A percentile compares a stretch with the other conserved stretches of the same genome.
phyloP scores from a whole-genome alignment of 768 basidiomycete genomes.

The Crassisporium funariophilum region DNA sequence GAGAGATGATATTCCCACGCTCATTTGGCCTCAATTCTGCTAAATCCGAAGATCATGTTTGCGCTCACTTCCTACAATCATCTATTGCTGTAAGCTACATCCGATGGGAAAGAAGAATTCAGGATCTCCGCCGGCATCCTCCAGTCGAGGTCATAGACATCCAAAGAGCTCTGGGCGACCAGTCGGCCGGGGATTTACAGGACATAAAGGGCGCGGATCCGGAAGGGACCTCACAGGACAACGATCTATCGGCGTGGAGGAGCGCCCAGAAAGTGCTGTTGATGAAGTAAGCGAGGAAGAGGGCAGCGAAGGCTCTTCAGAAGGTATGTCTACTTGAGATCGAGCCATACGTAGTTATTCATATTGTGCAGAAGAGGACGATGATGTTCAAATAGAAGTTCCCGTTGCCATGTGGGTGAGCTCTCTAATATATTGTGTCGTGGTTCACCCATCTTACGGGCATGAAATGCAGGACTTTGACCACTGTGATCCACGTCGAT shows the following conservation, averaged over 20 bases:
- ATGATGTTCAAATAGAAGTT: slow-evolving; percentile 50
- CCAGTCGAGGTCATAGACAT: slow-evolving; percentile 19
- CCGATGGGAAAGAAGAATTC: slow-evolving; percentile 47
- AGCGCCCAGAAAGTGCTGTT: slow-evolving; percentile 60
- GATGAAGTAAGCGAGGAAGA: slow-evolving; percentile 47
- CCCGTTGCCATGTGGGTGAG: slow-evolving; percentile 97
- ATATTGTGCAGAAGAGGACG: slow-evolving; percentile 15
- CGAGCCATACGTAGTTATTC: neutral
- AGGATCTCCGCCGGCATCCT: slow-evolving; percentile 19
- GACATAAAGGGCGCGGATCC: slow-evolving; percentile 40
- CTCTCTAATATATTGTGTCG: slow-evolving; percentile 12
- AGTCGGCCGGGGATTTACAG: slow-evolving; percentile 30
- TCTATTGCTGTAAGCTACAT: neutral
- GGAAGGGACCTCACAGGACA: slow-evolving; percentile 28
- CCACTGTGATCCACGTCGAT: slow-evolving; percentile 90
- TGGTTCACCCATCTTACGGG: neutral
- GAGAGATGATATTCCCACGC: neutral
- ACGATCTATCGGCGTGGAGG: slow-evolving; percentile 26
- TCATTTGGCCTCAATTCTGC: neutral
- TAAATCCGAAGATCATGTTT: neutral
- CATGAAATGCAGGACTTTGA: slow-evolving; percentile 81
- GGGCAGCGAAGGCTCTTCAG: slow-evolving; percentile 27
- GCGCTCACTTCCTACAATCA: neutral
- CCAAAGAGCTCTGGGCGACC: slow-evolving; percentile 35
- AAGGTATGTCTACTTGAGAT: slow-evolving; percentile 15